Evolutionary conservation across 2,329 filamentous ascomycete genomes (phyloP).

Genomic region (Epichloe gansuensis): DNA sequence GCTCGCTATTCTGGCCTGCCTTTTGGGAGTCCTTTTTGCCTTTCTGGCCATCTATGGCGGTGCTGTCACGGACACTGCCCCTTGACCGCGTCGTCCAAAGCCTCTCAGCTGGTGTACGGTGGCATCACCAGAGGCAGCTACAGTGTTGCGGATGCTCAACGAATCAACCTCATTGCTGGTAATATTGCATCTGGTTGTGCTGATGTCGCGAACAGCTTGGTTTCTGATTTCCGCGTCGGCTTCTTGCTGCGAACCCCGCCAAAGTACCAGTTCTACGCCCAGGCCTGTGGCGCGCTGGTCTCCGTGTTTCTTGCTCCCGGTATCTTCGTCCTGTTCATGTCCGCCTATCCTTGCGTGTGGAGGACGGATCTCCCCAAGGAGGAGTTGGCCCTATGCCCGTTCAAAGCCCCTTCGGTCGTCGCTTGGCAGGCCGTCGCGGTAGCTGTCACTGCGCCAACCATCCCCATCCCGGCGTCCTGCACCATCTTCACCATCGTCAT

Average conservation of each 20-base stretch:
- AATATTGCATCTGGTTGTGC: constrained; percentile 43
- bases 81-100: constrained; percentile 54
- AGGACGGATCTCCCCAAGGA: constrained; percentile 28
- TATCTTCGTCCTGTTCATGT: constrained; percentile 55
- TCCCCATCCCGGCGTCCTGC: constrained; percentile 42
- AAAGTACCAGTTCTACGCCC: constrained; percentile 53
- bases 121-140: constrained; percentile 47
- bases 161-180: constrained; percentile 54
- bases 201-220: constrained; percentile 39
- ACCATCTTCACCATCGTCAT: constrained; percentile 46
- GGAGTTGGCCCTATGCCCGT: constrained; percentile 33
- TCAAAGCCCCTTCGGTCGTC: constrained; percentile 48
- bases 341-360: constrained; percentile 57
- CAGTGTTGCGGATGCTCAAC: constrained; percentile 39
- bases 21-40: constrained; percentile 46
- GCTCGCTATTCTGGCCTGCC: constrained; percentile 40
- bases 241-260: constrained; percentile 53
- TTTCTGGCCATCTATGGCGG: constrained; percentile 38
- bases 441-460: constrained; percentile 42
- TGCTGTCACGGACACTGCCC: constrained; percentile 47
- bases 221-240: constrained; percentile 54
- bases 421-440: constrained; percentile 55
- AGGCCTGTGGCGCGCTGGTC: constrained; percentile 48
- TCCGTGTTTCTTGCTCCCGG: constrained; percentile 56
- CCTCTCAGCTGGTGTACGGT: constrained; percentile 56